A percentile compares a stretch with the other conserved stretches of the same genome.
These are phyloP conservation scores for Silene latifolia DNA, from an alignment of 148 eudicot species.

Conservation along the genomic window DNA sequence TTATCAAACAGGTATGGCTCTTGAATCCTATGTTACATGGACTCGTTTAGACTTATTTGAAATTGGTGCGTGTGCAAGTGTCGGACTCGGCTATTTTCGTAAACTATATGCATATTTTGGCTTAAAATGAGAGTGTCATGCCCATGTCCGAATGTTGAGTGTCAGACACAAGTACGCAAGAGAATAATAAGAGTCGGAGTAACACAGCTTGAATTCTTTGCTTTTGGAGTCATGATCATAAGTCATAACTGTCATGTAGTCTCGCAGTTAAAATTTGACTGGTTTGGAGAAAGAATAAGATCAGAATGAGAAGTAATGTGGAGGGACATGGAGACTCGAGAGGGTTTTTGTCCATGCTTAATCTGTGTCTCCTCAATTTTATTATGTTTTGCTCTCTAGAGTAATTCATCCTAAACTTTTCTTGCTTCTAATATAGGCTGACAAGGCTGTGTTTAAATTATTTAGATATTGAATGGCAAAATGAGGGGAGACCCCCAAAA, in stretches of 20 bases:
- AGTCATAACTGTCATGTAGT: background rate
- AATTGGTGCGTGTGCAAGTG: too few relatives aligned
- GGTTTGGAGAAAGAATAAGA: background rate
- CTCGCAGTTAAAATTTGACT: background rate
- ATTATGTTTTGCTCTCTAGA: background rate
- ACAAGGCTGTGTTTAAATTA: background rate
- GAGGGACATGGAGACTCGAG: background rate
- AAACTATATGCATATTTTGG: too few relatives aligned
- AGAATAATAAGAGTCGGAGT: too few relatives aligned
- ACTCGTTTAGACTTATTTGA: too few relatives aligned
- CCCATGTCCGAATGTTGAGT: too few relatives aligned
- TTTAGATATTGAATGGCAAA: background rate
- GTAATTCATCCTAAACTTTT: background rate
- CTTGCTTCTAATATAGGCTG: background rate
- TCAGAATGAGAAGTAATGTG: background rate
- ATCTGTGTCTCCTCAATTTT: background rate
- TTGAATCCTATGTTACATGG: background rate
- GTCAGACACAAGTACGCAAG: too few relatives aligned
- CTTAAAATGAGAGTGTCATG: too few relatives aligned
- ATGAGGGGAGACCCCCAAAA: background rate
- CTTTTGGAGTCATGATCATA: background rate
- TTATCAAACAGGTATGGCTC: constrained; percentile 72
- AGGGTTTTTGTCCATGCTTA: constrained; percentile 8
- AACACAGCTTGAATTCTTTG: background rate
- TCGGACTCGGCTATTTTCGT: too few relatives aligned